Evolutionary conservation across 495 filamentous ascomycete genomes (phyloP), one percentile per base, ranked within the genome.

Genomic region (Tuber melanosporum): DNA sequence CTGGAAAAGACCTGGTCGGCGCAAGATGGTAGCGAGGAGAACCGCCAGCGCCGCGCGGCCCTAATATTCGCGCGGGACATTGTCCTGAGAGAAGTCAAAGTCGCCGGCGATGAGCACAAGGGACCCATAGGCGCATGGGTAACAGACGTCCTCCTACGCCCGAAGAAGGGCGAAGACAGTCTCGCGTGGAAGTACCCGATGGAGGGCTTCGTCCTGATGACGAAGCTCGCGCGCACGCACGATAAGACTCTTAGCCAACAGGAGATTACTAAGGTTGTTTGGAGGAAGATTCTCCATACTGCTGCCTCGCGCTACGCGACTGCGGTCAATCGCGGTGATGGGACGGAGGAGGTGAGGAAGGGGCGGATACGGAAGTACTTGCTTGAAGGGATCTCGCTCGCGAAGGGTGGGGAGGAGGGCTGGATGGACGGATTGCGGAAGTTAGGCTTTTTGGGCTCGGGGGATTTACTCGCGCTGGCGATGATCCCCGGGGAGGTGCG

Each of bases 161-260:
- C 82, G 15, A 52, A 62, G 32, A 77, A 80, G 4, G 78, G 75
- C 3, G 75, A 83, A 14, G 74, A 79, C 32, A 83, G 84, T 42
- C 82, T 84, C 44, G 78, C 83, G 8, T 82, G 84, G 76, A 83
- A 85, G 49, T 86, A 86, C 52, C 85, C 85, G 0, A 69, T 84
- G 14, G 74, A 79, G 15, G 85, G 85, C 1, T 86, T 85, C 71
- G 78, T 78, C 43, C 80, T 82, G 9, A 78, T 82, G 71, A 36
- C 79, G 9, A 52, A 47, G 5, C 43, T 82, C n/a, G 74, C 79
- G 1, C 52, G 45, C 15, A 73, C 75, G 6, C 52, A 43, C 1
- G 45, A 69, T 6, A 22, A 36, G 19, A 47, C 74, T 10, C 57
- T 66, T 52, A 4, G 10, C 32, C 73, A 52, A 1, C 69, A 66